Evolutionary conservation across 163 green algal genomes (phyloP), one percentile per base, ranked within the genome.

Genomic region (Chlorella variabilis): DNA sequence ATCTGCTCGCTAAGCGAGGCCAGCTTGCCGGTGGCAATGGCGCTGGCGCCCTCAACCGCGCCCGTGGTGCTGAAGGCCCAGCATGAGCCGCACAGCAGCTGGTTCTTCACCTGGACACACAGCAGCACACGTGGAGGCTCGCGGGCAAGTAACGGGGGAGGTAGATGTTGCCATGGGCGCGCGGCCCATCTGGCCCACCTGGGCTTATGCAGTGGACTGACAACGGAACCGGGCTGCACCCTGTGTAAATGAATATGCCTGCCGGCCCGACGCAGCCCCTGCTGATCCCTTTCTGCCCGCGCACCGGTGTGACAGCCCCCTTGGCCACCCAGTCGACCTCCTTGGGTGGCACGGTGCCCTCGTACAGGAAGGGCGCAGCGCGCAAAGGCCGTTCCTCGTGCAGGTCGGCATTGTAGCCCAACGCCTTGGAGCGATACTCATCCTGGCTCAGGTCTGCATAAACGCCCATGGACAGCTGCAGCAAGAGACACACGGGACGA

Each of bases 61-160:
- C 97, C 97, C 21, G 94, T 98, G 5, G 97, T 96, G 17, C 94
- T 96, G 86, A 99, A 99, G 9, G 97, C 93, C 96, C 93, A 98
- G 89, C 92, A 98, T 0, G 85, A 93, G 27, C 94, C 92, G 83
- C 93, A 97, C 86, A 93, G 85, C 77, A 87, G 86, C 87, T 98
- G 97, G 88, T 99, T 98, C 91, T 99, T 99, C 18, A 99, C 94
- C 63, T 83, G 73, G 36, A 18, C 29, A 11, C 29, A 15, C 25
- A 42, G 62, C 33, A 42, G 9, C 11, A 15, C 45, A 54, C 15
- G 45, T 11, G 45, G n/a, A n/a, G n/a, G n/a, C n/a, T n/a, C n/a
- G n/a, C n/a, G n/a, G n/a, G n/a, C n/a, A n/a, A n/a, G n/a, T n/a
- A n/a, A n/a, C n/a, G n/a, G n/a, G n/a, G n/a, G n/a, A n/a, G n/a